phyloP scores from a whole-genome alignment of 2,329 filamentous ascomycete genomes.

The Pseudopyrenochaeta lycopersici region DNA sequence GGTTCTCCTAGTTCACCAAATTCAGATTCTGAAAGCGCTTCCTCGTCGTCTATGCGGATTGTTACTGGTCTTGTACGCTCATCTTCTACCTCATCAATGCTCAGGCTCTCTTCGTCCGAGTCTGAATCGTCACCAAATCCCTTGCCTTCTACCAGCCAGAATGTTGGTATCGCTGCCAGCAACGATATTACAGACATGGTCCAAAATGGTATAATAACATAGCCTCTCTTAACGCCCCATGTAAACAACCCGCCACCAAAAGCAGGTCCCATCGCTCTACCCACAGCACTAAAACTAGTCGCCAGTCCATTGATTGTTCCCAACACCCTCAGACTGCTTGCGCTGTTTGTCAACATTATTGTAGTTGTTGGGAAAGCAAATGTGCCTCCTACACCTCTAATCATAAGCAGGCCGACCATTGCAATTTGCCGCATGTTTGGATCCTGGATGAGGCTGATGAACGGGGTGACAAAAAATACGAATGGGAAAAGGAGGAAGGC shows the following conservation, averaged over 20 bases:
- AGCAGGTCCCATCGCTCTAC: constrained; percentile 81
- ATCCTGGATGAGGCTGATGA: constrained; percentile 70
- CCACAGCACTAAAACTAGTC: constrained; percentile 82
- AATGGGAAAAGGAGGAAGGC: constrained; percentile 75
- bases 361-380: constrained; percentile 90
- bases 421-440: constrained; percentile 63
- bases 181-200: constrained; percentile 71
- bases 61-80: not conserved
- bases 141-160: constrained; percentile 77
- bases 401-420: constrained; percentile 72
- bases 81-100: constrained; percentile 26
- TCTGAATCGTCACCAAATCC: constrained; percentile 63
- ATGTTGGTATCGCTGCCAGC: constrained; percentile 75
- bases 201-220: constrained; percentile 84
- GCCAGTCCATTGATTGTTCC: constrained; percentile 92
- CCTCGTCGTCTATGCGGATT: constrained; percentile 19
- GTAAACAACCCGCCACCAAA: constrained; percentile 77
- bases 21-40: constrained; percentile 44
- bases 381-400: constrained; percentile 79
- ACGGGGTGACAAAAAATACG: constrained; percentile 83
- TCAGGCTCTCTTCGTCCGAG: constrained; percentile 45
- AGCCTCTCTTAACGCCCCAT: constrained; percentile 77
- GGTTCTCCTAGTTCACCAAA: constrained; percentile 46
- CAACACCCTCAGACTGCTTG: constrained; percentile 75
- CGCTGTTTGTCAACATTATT: constrained; percentile 90